These are phyloP conservation scores for Acrocalymma vagum DNA, from an alignment of 2,329 filamentous ascomycete species.

Conservation along the genomic window DNA sequence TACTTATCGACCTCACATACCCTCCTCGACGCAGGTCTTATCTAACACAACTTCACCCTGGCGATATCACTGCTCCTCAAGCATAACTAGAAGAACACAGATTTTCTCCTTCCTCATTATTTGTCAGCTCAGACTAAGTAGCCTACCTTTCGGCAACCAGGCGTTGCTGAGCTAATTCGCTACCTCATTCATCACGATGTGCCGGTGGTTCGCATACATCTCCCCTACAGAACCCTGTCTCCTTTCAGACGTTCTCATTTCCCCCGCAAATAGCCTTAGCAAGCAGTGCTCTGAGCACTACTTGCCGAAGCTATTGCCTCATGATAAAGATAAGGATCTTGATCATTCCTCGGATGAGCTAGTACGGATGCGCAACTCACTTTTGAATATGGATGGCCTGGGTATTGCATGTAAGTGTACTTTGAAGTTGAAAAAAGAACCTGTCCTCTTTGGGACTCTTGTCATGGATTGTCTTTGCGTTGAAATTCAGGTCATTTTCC, in stretches of 20 bases:
- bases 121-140: too few species aligned
- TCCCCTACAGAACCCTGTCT: slow-evolving; percentile 62
- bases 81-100: too few species aligned
- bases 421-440: too few species aligned
- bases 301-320: slow-evolving; percentile 61
- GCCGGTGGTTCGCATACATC: slow-evolving; percentile 66
- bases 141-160: too few species aligned
- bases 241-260: slow-evolving; percentile 63
- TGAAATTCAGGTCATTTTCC: too few species aligned
- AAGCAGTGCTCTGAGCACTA: slow-evolving; percentile 59
- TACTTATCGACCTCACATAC: too few species aligned
- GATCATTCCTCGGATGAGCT: slow-evolving; percentile 52
- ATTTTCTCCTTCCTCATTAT: too few species aligned
- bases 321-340: slow-evolving; percentile 50
- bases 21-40: too few species aligned
- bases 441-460: background rate
- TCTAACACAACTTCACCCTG: too few species aligned
- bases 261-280: slow-evolving; percentile 46
- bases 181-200: slow-evolving; percentile 39
- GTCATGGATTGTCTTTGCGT: background rate
- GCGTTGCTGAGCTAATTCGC: too few species aligned
- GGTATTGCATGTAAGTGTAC: slow-evolving; percentile 59
- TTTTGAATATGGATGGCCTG: slow-evolving; percentile 64
- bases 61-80: too few species aligned
- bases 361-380: slow-evolving; percentile 59